Conservation (phyloP, 108 stramenopile genomes). For the Phaeodactylum tricornutum region DNA sequence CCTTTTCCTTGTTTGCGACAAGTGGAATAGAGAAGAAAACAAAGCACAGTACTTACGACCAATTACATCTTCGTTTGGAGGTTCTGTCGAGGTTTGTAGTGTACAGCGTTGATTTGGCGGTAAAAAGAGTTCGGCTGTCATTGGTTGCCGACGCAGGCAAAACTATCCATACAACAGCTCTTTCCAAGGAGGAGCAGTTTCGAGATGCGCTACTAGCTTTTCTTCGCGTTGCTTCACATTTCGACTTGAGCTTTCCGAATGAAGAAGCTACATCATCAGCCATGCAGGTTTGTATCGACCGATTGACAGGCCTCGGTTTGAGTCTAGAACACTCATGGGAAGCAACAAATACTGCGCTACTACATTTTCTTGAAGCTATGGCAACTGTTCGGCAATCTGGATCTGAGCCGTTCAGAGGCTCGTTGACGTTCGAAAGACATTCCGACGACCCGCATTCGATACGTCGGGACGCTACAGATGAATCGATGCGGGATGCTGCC, state of each 20-base stretch:
- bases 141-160: slow-evolving; percentile 17
- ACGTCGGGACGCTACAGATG: too few species aligned
- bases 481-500: slow-evolving; percentile 24
- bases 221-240: slow-evolving; percentile 38
- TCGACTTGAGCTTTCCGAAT: slow-evolving; percentile 46
- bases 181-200: slow-evolving; percentile 21
- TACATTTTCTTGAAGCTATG: slow-evolving; percentile 39
- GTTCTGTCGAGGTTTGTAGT: slow-evolving; percentile 25
- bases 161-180: slow-evolving; percentile 2
- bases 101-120: slow-evolving; percentile 15
- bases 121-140: slow-evolving; percentile 14
- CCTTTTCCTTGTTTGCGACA: not conserved
- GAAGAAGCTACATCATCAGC: slow-evolving; percentile 49
- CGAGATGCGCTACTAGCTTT: slow-evolving; percentile 38
- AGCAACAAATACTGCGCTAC: slow-evolving; percentile 31
- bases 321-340: slow-evolving; percentile 32
- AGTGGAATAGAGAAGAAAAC: not conserved
- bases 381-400: not conserved
- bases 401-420: not conserved
- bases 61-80: slow-evolving; percentile 22
- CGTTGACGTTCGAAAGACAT: not conserved
- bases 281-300: slow-evolving; percentile 43
- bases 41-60: too few species aligned
- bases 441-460: too few species aligned
- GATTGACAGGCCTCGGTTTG: slow-evolving; percentile 39